A percentile compares a stretch with the other conserved stretches of the same genome.
These are phyloP conservation scores for Heterobasidion parviporum DNA, from an alignment of 1,284 basidiomycete genomes.

Conservation along the genomic window DNA sequence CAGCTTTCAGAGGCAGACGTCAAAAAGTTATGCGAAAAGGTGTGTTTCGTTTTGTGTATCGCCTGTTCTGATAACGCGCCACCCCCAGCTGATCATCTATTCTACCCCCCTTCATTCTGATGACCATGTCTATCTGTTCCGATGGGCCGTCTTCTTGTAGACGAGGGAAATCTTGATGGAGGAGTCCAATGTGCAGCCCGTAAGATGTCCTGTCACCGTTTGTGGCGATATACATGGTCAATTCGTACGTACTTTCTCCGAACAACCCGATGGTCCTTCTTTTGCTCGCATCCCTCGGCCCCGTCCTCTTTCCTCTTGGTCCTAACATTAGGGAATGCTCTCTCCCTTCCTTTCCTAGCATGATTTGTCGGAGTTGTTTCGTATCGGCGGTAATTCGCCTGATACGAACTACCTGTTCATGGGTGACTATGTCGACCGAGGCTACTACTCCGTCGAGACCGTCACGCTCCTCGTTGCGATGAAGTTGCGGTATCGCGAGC, in stretches of 20 bases:
- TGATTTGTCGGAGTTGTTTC: slow-evolving; percentile 98
- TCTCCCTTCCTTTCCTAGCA: slow-evolving; percentile 49
- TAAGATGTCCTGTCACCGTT: slow-evolving; percentile 94
- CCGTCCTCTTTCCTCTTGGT: slow-evolving; percentile 6
- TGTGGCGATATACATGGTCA: slow-evolving; percentile 99
- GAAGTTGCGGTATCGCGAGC: slow-evolving; percentile 97
- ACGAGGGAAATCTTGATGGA: slow-evolving; percentile 97
- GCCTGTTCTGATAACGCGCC: slow-evolving; percentile 16
- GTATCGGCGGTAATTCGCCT: slow-evolving; percentile 98
- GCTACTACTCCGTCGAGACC: slow-evolving; percentile 99
- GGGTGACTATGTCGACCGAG: slow-evolving; percentile 99
- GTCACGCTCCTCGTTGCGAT: slow-evolving; percentile 97
- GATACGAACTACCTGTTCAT: slow-evolving; percentile 99
- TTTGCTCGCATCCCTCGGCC: slow-evolving; percentile 14
- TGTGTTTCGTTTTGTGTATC: slow-evolving; percentile 30
- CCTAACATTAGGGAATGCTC: slow-evolving; percentile 3
- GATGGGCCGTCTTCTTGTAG: slow-evolving; percentile 32
- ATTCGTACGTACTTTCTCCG: slow-evolving; percentile 70
- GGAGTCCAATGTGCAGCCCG: slow-evolving; percentile 96
- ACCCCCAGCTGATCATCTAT: neutral
- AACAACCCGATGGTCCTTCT: slow-evolving; percentile 8
- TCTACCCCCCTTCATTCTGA: slow-evolving; percentile 1
- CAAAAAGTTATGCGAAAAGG: slow-evolving; percentile 98
- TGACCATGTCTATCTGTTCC: slow-evolving; percentile 10
- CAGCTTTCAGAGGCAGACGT: slow-evolving; percentile 95